phyloP scores from a whole-genome alignment of 257 asterid genomes.

The Penstemon newberryi region DNA sequence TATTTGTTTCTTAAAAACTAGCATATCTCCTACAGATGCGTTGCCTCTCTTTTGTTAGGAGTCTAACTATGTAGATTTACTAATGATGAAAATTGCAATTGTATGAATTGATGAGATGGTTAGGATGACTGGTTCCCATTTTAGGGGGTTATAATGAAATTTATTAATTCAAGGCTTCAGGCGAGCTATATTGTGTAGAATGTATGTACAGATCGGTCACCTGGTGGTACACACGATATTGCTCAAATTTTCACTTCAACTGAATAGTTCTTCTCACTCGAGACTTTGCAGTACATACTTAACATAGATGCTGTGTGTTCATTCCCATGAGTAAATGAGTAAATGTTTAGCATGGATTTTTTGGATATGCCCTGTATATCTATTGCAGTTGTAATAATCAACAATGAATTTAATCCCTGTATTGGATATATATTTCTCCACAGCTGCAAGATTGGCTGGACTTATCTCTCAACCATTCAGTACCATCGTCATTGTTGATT shows the following conservation, averaged over 20 bases:
- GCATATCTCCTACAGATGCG: slow-evolving; percentile 11
- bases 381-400: slow-evolving; percentile 12
- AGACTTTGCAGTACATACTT: slow-evolving; percentile 19
- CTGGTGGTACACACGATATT: background rate
- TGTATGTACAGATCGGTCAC: background rate
- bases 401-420: slow-evolving; percentile 8
- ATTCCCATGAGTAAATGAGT: slow-evolving; percentile 1
- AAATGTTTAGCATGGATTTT: slow-evolving; percentile 11
- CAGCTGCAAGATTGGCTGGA: slow-evolving; percentile 98
- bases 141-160: slow-evolving; percentile 1
- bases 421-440: slow-evolving; percentile 30
- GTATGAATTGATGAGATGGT: background rate
- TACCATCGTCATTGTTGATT: slow-evolving; percentile 89
- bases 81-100: background rate
- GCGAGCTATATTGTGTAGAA: background rate
- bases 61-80: slow-evolving; percentile 4
- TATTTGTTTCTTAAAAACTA: slow-evolving; percentile 5
- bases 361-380: slow-evolving; percentile 8
- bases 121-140: background rate
- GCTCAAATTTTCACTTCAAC: slow-evolving; percentile 9
- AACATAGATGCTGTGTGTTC: slow-evolving; percentile 10
- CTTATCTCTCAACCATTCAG: slow-evolving; percentile 89
- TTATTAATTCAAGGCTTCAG: background rate
- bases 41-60: slow-evolving; percentile 19
- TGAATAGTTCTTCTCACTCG: slow-evolving; percentile 8